A percentile compares a stretch with the other conserved stretches of the same genome.
Evolutionary conservation across 441 rosid genomes (phyloP).

Genomic region (Kokia cookei): DNA sequence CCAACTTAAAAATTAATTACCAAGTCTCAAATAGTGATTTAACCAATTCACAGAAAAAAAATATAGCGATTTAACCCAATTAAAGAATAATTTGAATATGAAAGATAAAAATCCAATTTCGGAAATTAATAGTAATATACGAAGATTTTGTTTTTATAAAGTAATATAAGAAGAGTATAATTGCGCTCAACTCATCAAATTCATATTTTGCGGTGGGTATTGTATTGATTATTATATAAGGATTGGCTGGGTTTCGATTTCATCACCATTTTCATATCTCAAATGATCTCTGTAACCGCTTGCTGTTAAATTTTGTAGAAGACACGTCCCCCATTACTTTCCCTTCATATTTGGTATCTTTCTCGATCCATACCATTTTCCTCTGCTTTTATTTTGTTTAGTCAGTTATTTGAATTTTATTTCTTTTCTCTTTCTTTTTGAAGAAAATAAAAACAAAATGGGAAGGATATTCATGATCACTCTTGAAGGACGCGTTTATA

Average conservation of each 20-base stretch:
- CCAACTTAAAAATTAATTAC: too few relatives aligned
- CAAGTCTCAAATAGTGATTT: too few relatives aligned
- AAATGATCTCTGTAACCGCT: neutral
- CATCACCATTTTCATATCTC: neutral
- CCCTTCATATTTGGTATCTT: neutral
- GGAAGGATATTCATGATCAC: conserved; percentile 56
- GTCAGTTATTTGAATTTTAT: neutral
- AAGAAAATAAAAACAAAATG: conserved; percentile 23
- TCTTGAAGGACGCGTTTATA: conserved; percentile 55
- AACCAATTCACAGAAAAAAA: too few relatives aligned
- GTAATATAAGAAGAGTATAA: too few relatives aligned
- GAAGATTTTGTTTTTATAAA: too few relatives aligned
- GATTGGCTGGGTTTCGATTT: neutral
- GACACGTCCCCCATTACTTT: conserved; percentile 1
- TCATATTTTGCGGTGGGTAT: too few relatives aligned
- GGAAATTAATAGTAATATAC: too few relatives aligned
- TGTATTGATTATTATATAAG: too few relatives aligned
- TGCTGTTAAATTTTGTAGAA: neutral
- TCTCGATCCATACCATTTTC: neutral
- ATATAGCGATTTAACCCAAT: too few relatives aligned
- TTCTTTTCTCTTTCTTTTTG: neutral
- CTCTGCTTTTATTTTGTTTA: neutral
- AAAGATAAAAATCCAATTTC: too few relatives aligned
- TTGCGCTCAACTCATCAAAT: too few relatives aligned
- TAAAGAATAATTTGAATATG: too few relatives aligned